Evolutionary conservation across 2,329 filamentous ascomycete species (phyloP).

Genomic region (Diaporthe eres): DNA sequence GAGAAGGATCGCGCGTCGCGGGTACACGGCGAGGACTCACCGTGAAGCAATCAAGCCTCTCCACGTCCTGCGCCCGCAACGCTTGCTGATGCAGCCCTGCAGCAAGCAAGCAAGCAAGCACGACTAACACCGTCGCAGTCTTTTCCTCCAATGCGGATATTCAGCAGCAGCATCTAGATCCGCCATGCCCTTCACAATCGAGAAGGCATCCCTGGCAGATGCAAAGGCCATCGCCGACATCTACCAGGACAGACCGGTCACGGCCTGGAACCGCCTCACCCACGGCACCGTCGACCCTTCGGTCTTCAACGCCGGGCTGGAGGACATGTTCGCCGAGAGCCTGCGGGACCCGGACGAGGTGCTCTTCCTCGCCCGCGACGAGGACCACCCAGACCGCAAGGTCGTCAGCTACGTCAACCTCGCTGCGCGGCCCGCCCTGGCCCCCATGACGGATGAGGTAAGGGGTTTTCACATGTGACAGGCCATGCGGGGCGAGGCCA

Average conservation of each 20-base stretch:
- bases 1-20: constrained; percentile 26
- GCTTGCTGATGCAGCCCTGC: background rate
- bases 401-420: constrained; percentile 39
- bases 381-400: constrained; percentile 16
- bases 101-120: background rate
- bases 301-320: constrained; percentile 22
- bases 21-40: constrained; percentile 25
- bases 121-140: background rate
- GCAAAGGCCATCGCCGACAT: constrained; percentile 36
- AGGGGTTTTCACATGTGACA: background rate
- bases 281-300: constrained; percentile 28
- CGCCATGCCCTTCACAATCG: constrained; percentile 10
- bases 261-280: constrained; percentile 33
- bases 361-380: constrained; percentile 27
- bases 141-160: too few species aligned
- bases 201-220: constrained; percentile 6
- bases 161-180: background rate
- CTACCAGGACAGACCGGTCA: constrained; percentile 32
- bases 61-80: background rate
- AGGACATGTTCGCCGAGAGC: constrained; percentile 36
- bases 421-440: background rate
- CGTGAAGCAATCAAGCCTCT: background rate
- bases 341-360: constrained; percentile 27
- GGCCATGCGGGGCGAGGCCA: background rate
- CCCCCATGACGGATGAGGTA: constrained; percentile 29